A percentile compares a stretch with the other conserved stretches of the same genome.
Evolutionary conservation across 2,329 filamentous ascomycete genomes (phyloP).

Genomic region (Huntiella abstrusa): DNA sequence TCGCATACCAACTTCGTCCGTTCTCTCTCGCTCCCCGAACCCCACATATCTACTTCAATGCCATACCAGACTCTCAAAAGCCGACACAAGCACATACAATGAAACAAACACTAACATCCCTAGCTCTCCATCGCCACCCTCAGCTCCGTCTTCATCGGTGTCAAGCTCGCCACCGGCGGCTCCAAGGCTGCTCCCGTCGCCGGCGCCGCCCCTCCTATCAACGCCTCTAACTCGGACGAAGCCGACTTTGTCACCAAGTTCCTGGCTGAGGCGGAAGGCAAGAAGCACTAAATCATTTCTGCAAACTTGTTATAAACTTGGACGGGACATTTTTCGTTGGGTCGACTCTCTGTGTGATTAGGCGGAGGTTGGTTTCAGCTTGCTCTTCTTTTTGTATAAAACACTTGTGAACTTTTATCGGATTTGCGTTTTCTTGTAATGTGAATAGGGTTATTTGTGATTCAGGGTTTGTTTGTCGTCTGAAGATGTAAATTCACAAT

Average conservation of each 20-base stretch:
- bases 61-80: background rate
- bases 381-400: no score
- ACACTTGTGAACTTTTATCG: no score
- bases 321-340: no score
- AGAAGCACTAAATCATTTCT: constrained; percentile 9
- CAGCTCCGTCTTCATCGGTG: constrained; percentile 29
- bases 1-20: background rate
- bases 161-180: constrained; percentile 26
- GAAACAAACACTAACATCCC: constrained; percentile 12
- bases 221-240: constrained; percentile 42
- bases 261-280: constrained; percentile 15
- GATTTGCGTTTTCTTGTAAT: no score
- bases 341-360: no score
- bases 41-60: background rate
- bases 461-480: no score
- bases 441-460: no score
- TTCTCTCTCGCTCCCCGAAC: background rate
- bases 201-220: constrained; percentile 35
- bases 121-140: constrained; percentile 39
- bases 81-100: constrained; percentile 8
- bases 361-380: no score
- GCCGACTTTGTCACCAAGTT: constrained; percentile 44
- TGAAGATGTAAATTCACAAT: no score
- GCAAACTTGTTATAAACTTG: no score
- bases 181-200: constrained; percentile 23